Conservation (phyloP, 805 yeast species). For the Metschnikowia orientalis region DNA sequence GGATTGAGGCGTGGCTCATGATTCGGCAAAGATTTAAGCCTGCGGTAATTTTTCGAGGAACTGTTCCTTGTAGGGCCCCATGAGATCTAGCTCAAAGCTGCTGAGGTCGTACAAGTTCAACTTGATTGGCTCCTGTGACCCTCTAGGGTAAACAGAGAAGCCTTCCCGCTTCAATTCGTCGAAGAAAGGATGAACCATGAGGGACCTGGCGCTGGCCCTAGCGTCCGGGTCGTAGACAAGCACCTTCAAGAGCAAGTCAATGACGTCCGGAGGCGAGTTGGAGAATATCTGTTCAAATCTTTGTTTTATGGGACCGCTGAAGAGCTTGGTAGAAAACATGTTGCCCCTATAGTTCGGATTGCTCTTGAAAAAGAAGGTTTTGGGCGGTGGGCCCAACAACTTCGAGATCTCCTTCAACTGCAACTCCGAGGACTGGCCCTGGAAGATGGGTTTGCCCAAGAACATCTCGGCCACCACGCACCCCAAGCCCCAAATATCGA, state of each 20-base stretch:
- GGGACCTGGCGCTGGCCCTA: slow-evolving; percentile 75
- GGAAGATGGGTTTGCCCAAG: slow-evolving; percentile 90
- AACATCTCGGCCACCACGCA: slow-evolving; percentile 95
- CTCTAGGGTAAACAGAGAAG: slow-evolving; percentile 54
- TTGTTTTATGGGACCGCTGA: slow-evolving; percentile 50
- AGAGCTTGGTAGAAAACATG: slow-evolving; percentile 60
- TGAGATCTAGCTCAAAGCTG: slow-evolving; percentile 56
- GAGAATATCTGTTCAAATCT: slow-evolving; percentile 46
- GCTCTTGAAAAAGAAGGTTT: slow-evolving; percentile 64
- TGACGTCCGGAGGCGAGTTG: slow-evolving; percentile 77
- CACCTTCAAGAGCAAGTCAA: slow-evolving; percentile 75
- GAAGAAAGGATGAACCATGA: slow-evolving; percentile 84
- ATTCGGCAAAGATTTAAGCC: too few species aligned
- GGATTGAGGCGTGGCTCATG: background rate
- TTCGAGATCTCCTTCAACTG: slow-evolving; percentile 90
- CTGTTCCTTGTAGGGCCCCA: slow-evolving; percentile 37
- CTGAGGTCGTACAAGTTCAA: slow-evolving; percentile 65
- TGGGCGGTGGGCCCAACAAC: slow-evolving; percentile 80
- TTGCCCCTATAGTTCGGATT: slow-evolving; percentile 77
- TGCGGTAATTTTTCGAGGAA: slow-evolving; percentile 14
- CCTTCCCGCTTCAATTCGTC: slow-evolving; percentile 68
- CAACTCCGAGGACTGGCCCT: slow-evolving; percentile 83
- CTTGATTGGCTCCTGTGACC: slow-evolving; percentile 36
- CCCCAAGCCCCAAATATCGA: slow-evolving; percentile 97
- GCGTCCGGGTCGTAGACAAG: slow-evolving; percentile 86